Evolutionary conservation across 2,329 filamentous ascomycete genomes (phyloP), one percentile per base, ranked within the genome.

Genomic region (Gnomoniopsis sp.): DNA sequence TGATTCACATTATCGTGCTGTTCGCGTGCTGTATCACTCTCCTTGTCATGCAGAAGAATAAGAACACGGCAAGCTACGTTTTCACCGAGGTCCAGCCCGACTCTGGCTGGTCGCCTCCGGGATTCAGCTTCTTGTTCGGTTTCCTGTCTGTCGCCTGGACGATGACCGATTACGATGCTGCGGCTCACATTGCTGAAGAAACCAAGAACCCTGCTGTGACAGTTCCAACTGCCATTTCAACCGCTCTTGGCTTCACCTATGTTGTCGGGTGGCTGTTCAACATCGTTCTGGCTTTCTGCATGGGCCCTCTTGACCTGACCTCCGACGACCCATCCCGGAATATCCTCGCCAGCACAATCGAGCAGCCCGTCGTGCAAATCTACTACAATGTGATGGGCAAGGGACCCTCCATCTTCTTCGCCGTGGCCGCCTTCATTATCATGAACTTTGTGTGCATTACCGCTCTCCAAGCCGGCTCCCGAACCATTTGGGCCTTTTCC

Each of bases 401-500:
- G 60, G 69, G 69, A 2, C 78, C 78, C 15, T 79, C 79, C 49
- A 79, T 84, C 64, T 77, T 80, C 70, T 85, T 80, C 67, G 79
- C 80, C 56, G 75, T 83, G n/a, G 76, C 75, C 60, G 81, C 79
- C 22, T 82, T 84, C 66, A 70, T 85, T 62, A 80, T 85, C 66
- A 77, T 84, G 70, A 81, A 84, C 67, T 83, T 83, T 65, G 79
- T 83, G 58, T 82, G 79, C 72, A 82, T 83, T 69, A 82, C 82
- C 10, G 81, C 81, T 53, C 79, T 82, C 55, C 80, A 83, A 67
- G 74, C 81, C 15, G 74, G 79, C 34, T 79, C 74, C 6, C 77
- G 81, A 38, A 83, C 80, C 15, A 73, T 83, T 65, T 84, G 81
- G 69, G 80, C 81, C 58, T 83, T 82, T 65, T 78, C 79, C 6